A percentile compares a stretch with the other conserved stretches of the same genome.
Evolutionary conservation across 106 monocot genomes (phyloP).

Genomic region (Iris macrosiphon): DNA sequence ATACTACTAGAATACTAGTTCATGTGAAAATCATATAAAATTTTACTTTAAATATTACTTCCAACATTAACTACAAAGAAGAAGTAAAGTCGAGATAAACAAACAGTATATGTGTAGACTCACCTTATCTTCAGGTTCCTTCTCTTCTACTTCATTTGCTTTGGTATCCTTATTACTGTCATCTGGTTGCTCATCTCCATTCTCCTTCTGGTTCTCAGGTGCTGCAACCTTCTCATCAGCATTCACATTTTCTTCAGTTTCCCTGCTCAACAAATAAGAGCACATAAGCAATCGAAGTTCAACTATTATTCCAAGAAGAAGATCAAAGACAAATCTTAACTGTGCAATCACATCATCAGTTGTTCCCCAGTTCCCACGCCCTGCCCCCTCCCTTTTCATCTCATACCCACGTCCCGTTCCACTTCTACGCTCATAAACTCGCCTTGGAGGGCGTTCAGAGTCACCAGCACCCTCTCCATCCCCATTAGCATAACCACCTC

Average conservation of each 20-base stretch:
- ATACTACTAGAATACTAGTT: neutral
- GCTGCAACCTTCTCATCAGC: constrained; percentile 16
- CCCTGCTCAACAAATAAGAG: constrained; percentile 1
- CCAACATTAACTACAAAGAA: neutral
- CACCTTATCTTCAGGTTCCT: constrained; percentile 47
- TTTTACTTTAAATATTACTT: neutral
- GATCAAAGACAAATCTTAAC: constrained; percentile 19
- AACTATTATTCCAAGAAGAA: neutral
- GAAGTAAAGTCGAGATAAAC: neutral
- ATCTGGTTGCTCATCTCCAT: constrained; percentile 12
- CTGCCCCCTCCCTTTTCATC: constrained; percentile 30
- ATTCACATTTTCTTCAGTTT: constrained; percentile 17
- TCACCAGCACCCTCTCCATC: constrained; percentile 31
- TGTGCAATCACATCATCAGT: constrained; percentile 30
- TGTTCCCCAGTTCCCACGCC: constrained; percentile 43
- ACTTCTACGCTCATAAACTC: constrained; percentile 32
- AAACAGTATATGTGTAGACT: neutral
- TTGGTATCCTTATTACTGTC: constrained; percentile 32
- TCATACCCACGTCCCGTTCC: constrained; percentile 34
- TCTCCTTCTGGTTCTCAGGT: constrained; percentile 21
- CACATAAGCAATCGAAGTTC: neutral
- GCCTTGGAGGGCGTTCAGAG: constrained; percentile 16
- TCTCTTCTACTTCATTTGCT: constrained; percentile 18
- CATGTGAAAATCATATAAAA: neutral
- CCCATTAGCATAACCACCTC: constrained; percentile 37